phyloP scores from a whole-genome alignment of 352 stramenopile species.

The Thraustochytrium sp. region DNA sequence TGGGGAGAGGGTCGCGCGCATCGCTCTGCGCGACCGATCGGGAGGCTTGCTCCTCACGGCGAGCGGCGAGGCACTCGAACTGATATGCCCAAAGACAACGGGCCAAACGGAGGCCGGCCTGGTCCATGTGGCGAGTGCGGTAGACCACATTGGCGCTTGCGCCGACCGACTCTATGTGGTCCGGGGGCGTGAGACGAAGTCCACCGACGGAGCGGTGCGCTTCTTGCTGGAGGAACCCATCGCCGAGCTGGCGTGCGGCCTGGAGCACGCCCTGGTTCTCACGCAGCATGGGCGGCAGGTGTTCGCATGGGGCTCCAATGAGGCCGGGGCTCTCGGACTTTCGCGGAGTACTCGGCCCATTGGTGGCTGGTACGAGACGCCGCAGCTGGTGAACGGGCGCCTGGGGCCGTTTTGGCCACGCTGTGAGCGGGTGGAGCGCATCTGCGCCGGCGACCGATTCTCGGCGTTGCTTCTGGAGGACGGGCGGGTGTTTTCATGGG shows the following conservation, averaged over 20 bases:
- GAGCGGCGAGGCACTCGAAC: too few relatives aligned
- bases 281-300: background rate
- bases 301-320: background rate
- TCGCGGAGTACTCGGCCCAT: background rate
- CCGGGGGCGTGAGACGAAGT: background rate
- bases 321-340: background rate
- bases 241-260: background rate
- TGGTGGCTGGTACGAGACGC: background rate
- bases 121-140: too few relatives aligned
- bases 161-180: background rate
- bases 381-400: conserved; percentile 17
- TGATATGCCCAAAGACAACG: background rate
- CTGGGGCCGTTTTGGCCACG: conserved; percentile 24
- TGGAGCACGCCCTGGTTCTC: background rate
- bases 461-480: background rate
- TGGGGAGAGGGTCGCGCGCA: too few relatives aligned
- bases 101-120: too few relatives aligned
- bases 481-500: background rate
- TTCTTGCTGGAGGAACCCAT: background rate
- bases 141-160: background rate
- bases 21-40: too few relatives aligned
- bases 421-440: background rate
- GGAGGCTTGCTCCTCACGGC: too few relatives aligned
- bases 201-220: background rate
- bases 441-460: background rate